phyloP scores from a whole-genome alignment of 805 yeast species.

The Schwanniomyces polymorphus region DNA sequence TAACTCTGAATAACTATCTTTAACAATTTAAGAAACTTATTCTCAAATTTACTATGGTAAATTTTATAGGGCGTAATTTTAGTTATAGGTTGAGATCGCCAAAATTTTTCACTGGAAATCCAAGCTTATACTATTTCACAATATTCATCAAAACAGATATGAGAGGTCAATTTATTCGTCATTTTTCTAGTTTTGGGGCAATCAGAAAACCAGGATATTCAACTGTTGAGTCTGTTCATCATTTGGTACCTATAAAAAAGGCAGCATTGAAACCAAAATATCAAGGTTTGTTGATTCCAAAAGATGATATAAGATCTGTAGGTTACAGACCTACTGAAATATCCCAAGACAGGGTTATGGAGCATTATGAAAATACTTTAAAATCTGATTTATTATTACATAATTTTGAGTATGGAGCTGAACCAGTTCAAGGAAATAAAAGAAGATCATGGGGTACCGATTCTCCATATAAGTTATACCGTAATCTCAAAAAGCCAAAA shows the following conservation, averaged over 20 bases:
- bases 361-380: constrained; percentile 73
- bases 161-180: constrained; percentile 26
- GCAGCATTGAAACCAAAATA: constrained; percentile 72
- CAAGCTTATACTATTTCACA: not conserved
- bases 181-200: constrained; percentile 47
- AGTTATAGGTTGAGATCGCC: not conserved
- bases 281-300: constrained; percentile 63
- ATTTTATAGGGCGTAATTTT: not conserved
- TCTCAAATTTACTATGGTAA: not conserved
- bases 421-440: constrained; percentile 60
- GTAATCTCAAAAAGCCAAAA: constrained; percentile 72
- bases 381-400: constrained; percentile 77
- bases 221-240: constrained; percentile 89
- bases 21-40: not conserved
- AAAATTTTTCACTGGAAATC: constrained; percentile 5
- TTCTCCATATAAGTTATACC: constrained; percentile 85
- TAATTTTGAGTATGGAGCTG: constrained; percentile 67
- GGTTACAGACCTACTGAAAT: constrained; percentile 72
- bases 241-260: constrained; percentile 75
- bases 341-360: constrained; percentile 76
- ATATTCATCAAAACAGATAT: constrained; percentile 2
- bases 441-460: constrained; percentile 82
- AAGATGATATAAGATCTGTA: constrained; percentile 77
- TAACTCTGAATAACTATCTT: not conserved
- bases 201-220: constrained; percentile 51